Percentiles rank a stretch among this genome's conserved stretches.
phyloP scores from a whole-genome alignment of 371 early-diverging fungal genomes.

The Rhizopus stolonifer region DNA sequence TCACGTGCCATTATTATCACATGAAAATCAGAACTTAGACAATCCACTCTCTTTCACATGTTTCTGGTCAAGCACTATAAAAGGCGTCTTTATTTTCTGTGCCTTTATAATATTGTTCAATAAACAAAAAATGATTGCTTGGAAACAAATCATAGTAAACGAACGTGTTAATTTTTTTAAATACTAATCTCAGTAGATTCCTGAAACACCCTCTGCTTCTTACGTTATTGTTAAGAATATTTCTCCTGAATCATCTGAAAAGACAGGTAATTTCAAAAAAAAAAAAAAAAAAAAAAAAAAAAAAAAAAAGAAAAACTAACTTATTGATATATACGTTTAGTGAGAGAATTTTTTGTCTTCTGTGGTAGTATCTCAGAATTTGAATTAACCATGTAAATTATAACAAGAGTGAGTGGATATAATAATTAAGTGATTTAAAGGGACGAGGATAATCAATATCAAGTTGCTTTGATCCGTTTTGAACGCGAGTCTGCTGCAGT shows the following conservation, averaged over 20 bases:
- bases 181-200: slow-evolving; percentile 36
- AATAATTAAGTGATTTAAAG: neutral
- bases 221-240: slow-evolving; percentile 59
- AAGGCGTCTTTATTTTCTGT: neutral
- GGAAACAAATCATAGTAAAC: slow-evolving; percentile 1
- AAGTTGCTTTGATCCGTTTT: slow-evolving; percentile 59
- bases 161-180: too few species aligned
- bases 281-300: too few species aligned
- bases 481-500: slow-evolving; percentile 68
- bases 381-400: slow-evolving; percentile 53
- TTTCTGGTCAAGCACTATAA: too few species aligned
- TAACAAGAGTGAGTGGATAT: slow-evolving; percentile 15
- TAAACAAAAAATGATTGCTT: neutral
- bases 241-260: slow-evolving; percentile 51
- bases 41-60: neutral
- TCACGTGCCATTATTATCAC: neutral
- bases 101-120: neutral
- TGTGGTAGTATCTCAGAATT: slow-evolving; percentile 68
- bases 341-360: slow-evolving; percentile 69
- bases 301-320: too few species aligned
- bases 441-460: slow-evolving; percentile 42
- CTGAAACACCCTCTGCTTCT: slow-evolving; percentile 53
- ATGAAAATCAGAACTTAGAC: neutral
- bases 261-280: slow-evolving; percentile 26
- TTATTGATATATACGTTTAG: slow-evolving; percentile 27